These are phyloP conservation scores for Trametes punicea DNA, from an alignment of 768 basidiomycete species.

Conservation along the genomic window DNA sequence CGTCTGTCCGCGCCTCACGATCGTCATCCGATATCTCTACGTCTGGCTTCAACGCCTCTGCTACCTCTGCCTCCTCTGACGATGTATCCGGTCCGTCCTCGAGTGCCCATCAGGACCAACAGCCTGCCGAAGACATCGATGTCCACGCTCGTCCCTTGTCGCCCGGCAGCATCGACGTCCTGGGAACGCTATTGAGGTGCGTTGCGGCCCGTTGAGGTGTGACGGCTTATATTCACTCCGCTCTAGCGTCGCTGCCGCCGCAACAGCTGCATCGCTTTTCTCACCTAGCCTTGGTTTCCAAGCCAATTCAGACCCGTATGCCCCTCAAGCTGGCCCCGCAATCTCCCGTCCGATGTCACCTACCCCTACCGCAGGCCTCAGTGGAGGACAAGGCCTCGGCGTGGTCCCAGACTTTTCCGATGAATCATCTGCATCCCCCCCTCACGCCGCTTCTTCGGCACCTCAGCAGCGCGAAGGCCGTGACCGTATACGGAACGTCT, in stretches of 20 bases:
- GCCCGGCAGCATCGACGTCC: slow-evolving; percentile 74
- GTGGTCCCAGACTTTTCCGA: slow-evolving; percentile 21
- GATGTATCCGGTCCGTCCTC: slow-evolving; percentile 9
- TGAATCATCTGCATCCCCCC: slow-evolving; percentile 6
- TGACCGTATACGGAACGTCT: slow-evolving; percentile 57
- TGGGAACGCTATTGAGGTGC: slow-evolving; percentile 80
- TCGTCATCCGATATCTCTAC: slow-evolving; percentile 1
- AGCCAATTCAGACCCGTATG: slow-evolving; percentile 11
- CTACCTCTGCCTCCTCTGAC: not conserved
- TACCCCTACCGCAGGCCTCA: slow-evolving; percentile 39
- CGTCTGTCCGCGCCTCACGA: not conserved
- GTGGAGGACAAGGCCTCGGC: slow-evolving; percentile 30
- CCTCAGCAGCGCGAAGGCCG: slow-evolving; percentile 23
- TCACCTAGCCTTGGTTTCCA: slow-evolving; percentile 47
- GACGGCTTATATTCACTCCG: slow-evolving; percentile 5
- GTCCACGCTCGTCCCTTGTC: slow-evolving; percentile 44
- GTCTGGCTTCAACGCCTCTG: not conserved
- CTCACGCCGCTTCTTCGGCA: not conserved
- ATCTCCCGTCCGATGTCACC: slow-evolving; percentile 37
- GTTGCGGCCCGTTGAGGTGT: slow-evolving; percentile 19
- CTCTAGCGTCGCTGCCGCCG: slow-evolving; percentile 76
- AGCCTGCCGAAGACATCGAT: slow-evolving; percentile 13
- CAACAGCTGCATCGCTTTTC: slow-evolving; percentile 81
- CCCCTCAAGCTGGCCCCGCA: slow-evolving; percentile 16
- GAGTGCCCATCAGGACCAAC: slow-evolving; percentile 1